Evolutionary conservation across 768 basidiomycete species (phyloP).

Genomic region (Lactarius deliciosus): DNA sequence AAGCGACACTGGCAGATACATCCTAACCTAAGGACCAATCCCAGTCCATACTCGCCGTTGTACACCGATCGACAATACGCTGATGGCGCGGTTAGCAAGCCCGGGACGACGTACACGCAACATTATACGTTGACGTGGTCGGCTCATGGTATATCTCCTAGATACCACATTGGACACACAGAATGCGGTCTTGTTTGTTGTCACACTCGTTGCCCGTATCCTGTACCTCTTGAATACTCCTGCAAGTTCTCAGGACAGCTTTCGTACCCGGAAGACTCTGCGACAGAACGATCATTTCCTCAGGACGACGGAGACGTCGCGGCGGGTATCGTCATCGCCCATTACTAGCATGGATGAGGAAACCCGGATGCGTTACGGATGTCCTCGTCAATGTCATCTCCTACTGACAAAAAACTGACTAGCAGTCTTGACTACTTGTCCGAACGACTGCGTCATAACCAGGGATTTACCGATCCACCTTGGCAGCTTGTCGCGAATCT

Average conservation of each 20-base stretch:
- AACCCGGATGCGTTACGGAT: no score
- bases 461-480: constrained; percentile 72
- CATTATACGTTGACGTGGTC: not conserved
- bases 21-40: no score
- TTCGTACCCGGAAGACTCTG: not conserved
- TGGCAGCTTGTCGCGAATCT: constrained; percentile 81
- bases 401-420: constrained; percentile 25
- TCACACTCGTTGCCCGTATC: not conserved
- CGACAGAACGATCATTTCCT: not conserved
- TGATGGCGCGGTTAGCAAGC: not conserved
- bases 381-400: constrained; percentile 2
- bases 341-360: no score
- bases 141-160: not conserved
- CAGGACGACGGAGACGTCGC: no score
- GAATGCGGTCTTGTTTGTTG: not conserved
- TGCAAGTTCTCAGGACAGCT: not conserved
- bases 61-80: no score
- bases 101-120: not conserved
- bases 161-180: not conserved
- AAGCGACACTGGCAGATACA: no score
- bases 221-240: not conserved
- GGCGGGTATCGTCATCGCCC: no score
- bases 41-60: no score
- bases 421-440: constrained; percentile 25
- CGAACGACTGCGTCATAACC: constrained; percentile 20